Conservation (phyloP, 192 early-diverging fungal species). For the Geranomyces variabilis region DNA sequence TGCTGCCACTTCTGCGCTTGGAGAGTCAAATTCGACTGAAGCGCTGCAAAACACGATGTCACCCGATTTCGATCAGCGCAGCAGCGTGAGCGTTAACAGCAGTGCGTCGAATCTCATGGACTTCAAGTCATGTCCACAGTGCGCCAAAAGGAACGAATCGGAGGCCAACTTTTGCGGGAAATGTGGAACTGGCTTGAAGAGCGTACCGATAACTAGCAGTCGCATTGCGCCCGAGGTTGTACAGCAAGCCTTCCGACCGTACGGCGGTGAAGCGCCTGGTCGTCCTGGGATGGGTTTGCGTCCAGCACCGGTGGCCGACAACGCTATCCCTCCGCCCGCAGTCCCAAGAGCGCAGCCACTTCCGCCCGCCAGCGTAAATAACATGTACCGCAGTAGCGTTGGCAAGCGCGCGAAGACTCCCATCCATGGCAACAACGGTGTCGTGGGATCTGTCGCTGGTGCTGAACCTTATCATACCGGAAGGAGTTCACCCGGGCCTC, state of each 20-base stretch:
- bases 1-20: too few species aligned
- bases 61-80: slow-evolving; percentile 6
- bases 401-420: background rate
- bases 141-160: slow-evolving; percentile 29
- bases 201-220: background rate
- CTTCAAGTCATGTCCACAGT: slow-evolving; percentile 38
- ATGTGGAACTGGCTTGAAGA: slow-evolving; percentile 37
- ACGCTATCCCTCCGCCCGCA: background rate
- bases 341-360: background rate
- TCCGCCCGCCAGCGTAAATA: background rate
- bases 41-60: slow-evolving; percentile 4
- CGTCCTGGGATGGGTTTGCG: background rate
- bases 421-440: background rate
- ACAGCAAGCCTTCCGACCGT: background rate
- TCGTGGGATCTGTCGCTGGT: background rate
- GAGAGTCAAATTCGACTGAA: background rate
- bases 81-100: slow-evolving; percentile 17
- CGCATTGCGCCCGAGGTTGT: background rate
- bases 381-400: slow-evolving; percentile 3
- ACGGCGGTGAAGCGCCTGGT: slow-evolving; percentile 9
- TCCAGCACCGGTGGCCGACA: background rate
- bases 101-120: slow-evolving; percentile 12
- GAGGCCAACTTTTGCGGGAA: slow-evolving; percentile 49
- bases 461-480: background rate
- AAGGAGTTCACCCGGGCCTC: background rate